These are phyloP conservation scores for Arabidopsis hybrid DNA, from an alignment of 441 rosid genomes.

Conservation along the genomic window DNA sequence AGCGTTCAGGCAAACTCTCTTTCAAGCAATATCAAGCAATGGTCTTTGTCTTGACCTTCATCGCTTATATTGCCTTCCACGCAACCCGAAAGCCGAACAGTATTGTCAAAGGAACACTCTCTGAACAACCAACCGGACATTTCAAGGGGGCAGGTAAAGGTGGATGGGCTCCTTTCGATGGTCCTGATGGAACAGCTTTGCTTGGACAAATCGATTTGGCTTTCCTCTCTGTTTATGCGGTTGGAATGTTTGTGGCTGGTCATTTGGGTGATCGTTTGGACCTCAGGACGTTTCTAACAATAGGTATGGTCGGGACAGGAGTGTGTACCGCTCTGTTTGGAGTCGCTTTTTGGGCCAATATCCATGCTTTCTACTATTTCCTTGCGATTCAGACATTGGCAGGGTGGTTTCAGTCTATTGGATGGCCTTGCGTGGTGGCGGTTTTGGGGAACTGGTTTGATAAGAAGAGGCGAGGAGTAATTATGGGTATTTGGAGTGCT, in stretches of 20 bases:
- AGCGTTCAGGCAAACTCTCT: conserved; percentile 59
- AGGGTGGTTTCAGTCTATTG: conserved; percentile 90
- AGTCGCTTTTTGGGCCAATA: conserved; percentile 73
- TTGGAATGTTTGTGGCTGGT: conserved; percentile 90
- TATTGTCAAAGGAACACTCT: conserved; percentile 86
- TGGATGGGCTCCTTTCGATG: conserved; percentile 92
- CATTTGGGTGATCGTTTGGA: conserved; percentile 90
- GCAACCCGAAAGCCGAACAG: conserved; percentile 86
- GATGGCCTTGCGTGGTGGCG: conserved; percentile 99
- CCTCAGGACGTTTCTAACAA: conserved; percentile 73
- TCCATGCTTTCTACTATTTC: conserved; percentile 75
- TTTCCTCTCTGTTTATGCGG: conserved; percentile 76
- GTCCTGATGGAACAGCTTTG: conserved; percentile 68
- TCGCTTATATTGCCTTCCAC: conserved; percentile 83
- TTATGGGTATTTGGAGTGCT: conserved; percentile 98
- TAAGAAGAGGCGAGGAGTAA: conserved; percentile 86
- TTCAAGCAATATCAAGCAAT: conserved; percentile 72
- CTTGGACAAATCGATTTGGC: conserved; percentile 92
- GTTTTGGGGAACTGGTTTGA: conserved; percentile 95
- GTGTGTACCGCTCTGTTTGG: conserved; percentile 66
- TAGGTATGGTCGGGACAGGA: conserved; percentile 94
- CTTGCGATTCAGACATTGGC: conserved; percentile 71
- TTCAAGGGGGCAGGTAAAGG: conserved; percentile 49
- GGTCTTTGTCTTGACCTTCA: conserved; percentile 78
- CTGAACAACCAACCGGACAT: conserved; percentile 49